phyloP scores from a whole-genome alignment of 2,329 filamentous ascomycete genomes.

The Cadophora sp. region DNA sequence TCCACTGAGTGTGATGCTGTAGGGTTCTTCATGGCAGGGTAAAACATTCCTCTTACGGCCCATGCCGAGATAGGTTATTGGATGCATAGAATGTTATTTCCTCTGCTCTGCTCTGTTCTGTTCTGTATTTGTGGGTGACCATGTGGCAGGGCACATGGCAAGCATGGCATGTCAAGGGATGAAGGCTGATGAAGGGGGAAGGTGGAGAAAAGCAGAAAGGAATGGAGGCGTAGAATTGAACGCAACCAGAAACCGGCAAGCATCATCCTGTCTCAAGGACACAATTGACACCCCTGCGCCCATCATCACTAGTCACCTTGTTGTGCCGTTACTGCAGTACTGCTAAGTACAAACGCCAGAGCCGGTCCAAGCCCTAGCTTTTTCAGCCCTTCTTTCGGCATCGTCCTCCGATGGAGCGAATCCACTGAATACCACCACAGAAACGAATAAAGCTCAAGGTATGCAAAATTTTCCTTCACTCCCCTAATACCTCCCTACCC shows the following conservation, averaged over 20 bases:
- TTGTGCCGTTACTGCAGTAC: background rate
- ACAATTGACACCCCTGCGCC: background rate
- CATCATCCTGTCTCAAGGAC: background rate
- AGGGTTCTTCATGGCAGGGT: background rate
- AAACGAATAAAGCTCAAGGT: background rate
- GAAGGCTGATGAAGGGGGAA: background rate
- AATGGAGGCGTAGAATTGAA: slow-evolving; percentile 7
- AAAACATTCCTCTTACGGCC: background rate
- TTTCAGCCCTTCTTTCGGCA: background rate
- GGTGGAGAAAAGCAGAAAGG: slow-evolving; percentile 3
- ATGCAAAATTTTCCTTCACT: background rate
- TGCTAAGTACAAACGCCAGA: background rate
- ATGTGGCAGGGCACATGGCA: background rate
- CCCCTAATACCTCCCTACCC: background rate
- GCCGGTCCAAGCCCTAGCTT: background rate
- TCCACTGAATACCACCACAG: background rate
- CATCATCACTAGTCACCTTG: slow-evolving; percentile 4
- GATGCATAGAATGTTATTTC: slow-evolving; percentile 5
- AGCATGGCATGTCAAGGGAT: slow-evolving; percentile 1
- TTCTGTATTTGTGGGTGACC: background rate
- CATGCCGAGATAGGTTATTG: background rate
- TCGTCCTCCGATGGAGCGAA: slow-evolving; percentile 3
- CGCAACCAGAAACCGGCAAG: background rate
- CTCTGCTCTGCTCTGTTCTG: background rate
- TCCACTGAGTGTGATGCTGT: background rate